phyloP scores from a whole-genome alignment of 2,329 filamentous ascomycete species.

The Fusarium xyrophilum region DNA sequence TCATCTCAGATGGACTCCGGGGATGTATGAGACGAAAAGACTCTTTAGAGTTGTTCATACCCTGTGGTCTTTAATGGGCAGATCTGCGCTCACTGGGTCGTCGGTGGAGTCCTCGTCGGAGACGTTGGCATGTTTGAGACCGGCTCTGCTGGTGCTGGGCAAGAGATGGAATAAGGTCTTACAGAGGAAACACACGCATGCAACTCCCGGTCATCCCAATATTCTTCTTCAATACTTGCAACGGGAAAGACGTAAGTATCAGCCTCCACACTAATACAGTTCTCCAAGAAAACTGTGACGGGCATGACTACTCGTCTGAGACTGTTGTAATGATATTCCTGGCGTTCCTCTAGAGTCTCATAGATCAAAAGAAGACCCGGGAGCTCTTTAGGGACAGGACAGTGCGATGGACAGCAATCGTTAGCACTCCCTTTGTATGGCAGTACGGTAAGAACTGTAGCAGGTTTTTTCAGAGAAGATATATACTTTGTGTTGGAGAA shows the following conservation, averaged over 20 bases:
- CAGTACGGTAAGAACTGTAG: not conserved
- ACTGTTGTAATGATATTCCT: not conserved
- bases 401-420: too few species aligned
- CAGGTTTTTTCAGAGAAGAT: not conserved
- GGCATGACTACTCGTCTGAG: not conserved
- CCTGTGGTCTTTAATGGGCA: not conserved
- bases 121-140: fast-evolving
- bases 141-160: not conserved
- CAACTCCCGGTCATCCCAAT: not conserved
- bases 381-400: not conserved
- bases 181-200: not conserved
- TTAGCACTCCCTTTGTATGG: not conserved
- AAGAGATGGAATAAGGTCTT: not conserved
- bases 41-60: not conserved
- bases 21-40: too few species aligned
- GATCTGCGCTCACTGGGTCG: too few species aligned
- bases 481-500: not conserved
- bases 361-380: not conserved
- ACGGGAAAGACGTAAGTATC: not conserved
- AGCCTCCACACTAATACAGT: not conserved
- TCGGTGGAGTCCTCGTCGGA: too few species aligned
- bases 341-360: not conserved
- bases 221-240: not conserved
- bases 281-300: not conserved
- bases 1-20: not conserved